These are phyloP conservation scores for Citrullus amarus DNA, from an alignment of 306 rosid genomes.

Conservation along the genomic window DNA sequence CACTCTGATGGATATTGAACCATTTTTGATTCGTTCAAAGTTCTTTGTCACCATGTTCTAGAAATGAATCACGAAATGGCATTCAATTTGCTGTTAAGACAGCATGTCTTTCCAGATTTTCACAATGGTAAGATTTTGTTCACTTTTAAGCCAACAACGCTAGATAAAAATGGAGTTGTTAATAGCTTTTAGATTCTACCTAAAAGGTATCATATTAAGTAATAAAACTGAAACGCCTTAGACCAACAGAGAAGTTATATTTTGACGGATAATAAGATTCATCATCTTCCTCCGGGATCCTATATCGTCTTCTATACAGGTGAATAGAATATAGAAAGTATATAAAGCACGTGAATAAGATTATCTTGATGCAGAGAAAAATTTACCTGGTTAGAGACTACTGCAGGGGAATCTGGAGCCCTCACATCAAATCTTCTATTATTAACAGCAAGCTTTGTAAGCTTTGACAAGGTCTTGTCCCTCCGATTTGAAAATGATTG, in stretches of 20 bases:
- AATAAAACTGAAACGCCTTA: background rate
- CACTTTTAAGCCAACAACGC: background rate
- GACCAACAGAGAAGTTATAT: background rate
- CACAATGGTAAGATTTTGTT: background rate
- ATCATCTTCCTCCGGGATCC: background rate
- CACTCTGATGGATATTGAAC: background rate
- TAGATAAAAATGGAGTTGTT: background rate
- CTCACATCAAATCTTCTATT: slow-evolving; percentile 57
- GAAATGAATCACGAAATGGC: background rate
- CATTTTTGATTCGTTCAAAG: background rate
- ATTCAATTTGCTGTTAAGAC: background rate
- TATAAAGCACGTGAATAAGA: slow-evolving; percentile 9
- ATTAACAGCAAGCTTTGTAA: slow-evolving; percentile 75
- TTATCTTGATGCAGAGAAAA: background rate
- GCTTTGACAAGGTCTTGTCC: slow-evolving; percentile 55
- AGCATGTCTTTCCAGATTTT: background rate
- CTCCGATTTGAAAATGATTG: slow-evolving; percentile 65
- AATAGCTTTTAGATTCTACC: background rate
- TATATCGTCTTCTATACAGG: background rate
- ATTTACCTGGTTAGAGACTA: slow-evolving; percentile 62
- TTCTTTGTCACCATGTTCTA: background rate
- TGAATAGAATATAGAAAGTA: background rate
- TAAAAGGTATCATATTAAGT: background rate
- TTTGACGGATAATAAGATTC: background rate
- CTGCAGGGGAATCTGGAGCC: slow-evolving; percentile 64